A percentile compares a stretch with the other conserved stretches of the same genome.
phyloP scores from a whole-genome alignment of 108 stramenopile genomes.

The Cylindrotheca closterium region DNA sequence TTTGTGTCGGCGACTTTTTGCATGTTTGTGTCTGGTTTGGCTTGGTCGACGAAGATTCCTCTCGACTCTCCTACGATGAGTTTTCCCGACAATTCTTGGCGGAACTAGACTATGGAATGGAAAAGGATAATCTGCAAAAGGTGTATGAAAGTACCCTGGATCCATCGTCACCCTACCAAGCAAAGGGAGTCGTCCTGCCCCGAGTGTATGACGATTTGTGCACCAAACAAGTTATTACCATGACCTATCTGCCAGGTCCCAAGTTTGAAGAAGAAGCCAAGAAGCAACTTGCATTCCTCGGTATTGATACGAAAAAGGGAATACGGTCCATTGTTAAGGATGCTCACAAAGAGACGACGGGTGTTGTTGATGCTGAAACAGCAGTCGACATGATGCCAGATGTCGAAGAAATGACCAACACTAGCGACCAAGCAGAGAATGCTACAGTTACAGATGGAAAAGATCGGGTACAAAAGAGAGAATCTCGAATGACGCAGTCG shows the following conservation, averaged over 20 bases:
- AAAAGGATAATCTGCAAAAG: conserved; percentile 50
- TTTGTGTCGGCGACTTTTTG: conserved; percentile 72
- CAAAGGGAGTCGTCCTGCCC: conserved; percentile 53
- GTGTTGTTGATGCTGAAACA: background rate
- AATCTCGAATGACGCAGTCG: background rate
- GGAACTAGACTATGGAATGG: conserved; percentile 66
- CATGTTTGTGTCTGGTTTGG: conserved; percentile 67
- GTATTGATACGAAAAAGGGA: conserved; percentile 58
- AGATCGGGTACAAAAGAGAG: background rate
- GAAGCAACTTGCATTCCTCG: conserved; percentile 50
- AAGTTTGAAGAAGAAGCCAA: conserved; percentile 75
- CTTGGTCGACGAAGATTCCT: conserved; percentile 55
- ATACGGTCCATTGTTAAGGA: conserved; percentile 42
- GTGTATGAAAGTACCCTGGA: conserved; percentile 63
- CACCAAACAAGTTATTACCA: conserved; percentile 63
- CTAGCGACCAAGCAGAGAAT: conserved; percentile 5
- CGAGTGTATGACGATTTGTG: conserved; percentile 51
- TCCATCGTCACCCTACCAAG: conserved; percentile 54
- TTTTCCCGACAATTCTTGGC: conserved; percentile 72
- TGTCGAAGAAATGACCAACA: background rate
- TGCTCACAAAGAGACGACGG: conserved; percentile 15
- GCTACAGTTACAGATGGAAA: background rate
- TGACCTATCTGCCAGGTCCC: conserved; percentile 71
- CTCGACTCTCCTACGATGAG: conserved; percentile 60
- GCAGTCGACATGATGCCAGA: background rate